Conservation (phyloP, 441 rosid genomes). For the Melastoma candidum region DNA sequence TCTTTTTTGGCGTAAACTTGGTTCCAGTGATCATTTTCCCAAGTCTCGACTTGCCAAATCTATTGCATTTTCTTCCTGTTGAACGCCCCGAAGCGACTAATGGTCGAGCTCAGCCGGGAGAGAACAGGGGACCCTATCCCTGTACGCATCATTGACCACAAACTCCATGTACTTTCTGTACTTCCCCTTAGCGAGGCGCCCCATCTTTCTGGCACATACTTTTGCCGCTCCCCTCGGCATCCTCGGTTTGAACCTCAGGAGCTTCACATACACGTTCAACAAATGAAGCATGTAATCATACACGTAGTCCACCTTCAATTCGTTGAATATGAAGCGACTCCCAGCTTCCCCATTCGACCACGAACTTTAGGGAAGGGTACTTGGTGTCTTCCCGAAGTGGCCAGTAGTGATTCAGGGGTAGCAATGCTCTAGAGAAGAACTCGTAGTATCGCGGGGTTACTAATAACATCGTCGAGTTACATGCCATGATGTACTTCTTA, state of each 20-base stretch:
- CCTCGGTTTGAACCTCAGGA: slow-evolving; percentile 4
- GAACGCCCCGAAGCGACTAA: too few species aligned
- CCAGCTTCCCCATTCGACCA: slow-evolving; percentile 8
- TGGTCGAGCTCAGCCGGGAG: too few species aligned
- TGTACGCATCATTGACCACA: background rate
- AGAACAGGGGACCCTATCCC: too few species aligned
- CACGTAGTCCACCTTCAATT: slow-evolving; percentile 5
- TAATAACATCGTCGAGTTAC: slow-evolving; percentile 1
- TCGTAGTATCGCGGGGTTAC: slow-evolving; percentile 3
- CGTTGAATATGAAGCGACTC: slow-evolving; percentile 7
- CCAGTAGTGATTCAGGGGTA: slow-evolving; percentile 4
- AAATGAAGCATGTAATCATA: slow-evolving; percentile 6
- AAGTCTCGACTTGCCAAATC: too few species aligned
- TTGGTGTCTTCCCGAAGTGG: slow-evolving; percentile 2
- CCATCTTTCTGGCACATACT: slow-evolving; percentile 2
- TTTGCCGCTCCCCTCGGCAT: background rate
- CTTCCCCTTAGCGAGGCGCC: background rate
- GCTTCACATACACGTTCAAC: slow-evolving; percentile 3
- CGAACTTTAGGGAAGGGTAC: slow-evolving; percentile 6
- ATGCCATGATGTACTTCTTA: background rate
- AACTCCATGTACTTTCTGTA: slow-evolving; percentile 4
- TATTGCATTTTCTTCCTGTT: too few species aligned
- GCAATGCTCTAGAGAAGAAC: slow-evolving; percentile 8
- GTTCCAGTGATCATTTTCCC: too few species aligned
- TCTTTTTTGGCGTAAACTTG: too few species aligned